Conservation (phyloP, 148 eudicot genomes). For the Chenopodium suecicum region DNA sequence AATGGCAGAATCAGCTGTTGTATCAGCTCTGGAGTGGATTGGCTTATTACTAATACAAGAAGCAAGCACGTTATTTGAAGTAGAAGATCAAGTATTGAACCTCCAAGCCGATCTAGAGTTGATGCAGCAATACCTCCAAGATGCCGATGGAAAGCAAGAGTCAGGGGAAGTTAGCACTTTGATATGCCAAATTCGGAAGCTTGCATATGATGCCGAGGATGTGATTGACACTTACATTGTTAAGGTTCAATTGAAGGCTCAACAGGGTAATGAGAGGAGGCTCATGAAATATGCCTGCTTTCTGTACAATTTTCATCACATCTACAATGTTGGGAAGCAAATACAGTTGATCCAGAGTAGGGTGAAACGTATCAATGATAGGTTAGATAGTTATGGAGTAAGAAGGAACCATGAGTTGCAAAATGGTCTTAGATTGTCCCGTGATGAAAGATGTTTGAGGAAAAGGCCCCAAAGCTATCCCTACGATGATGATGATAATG, state of each 20-base stretch:
- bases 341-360: not conserved
- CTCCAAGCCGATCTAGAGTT: conserved; percentile 19
- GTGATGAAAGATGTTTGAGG: too few relatives aligned
- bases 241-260: conserved; percentile 5
- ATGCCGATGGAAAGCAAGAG: conserved; percentile 19
- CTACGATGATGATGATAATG: conserved; percentile 11
- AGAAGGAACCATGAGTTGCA: conserved; percentile 12
- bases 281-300: not conserved
- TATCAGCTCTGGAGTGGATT: conserved; percentile 14
- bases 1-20: conserved; percentile 20
- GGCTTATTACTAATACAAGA: conserved; percentile 21
- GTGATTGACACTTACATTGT: conserved; percentile 24
- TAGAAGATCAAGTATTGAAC: conserved; percentile 9
- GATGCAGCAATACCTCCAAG: conserved; percentile 28
- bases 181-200: conserved; percentile 18
- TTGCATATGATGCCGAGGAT: conserved; percentile 29
- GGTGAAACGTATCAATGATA: not conserved
- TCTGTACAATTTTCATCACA: not conserved
- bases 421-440: not conserved
- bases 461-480: conserved; percentile 11
- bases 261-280: not conserved
- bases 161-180: conserved; percentile 11
- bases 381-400: conserved; percentile 4
- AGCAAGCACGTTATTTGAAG: not conserved
- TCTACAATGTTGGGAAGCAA: conserved; percentile 8